These are phyloP conservation scores for Vickermania ingenoplastis DNA, from an alignment of 208 protist genomes.

Conservation along the genomic window DNA sequence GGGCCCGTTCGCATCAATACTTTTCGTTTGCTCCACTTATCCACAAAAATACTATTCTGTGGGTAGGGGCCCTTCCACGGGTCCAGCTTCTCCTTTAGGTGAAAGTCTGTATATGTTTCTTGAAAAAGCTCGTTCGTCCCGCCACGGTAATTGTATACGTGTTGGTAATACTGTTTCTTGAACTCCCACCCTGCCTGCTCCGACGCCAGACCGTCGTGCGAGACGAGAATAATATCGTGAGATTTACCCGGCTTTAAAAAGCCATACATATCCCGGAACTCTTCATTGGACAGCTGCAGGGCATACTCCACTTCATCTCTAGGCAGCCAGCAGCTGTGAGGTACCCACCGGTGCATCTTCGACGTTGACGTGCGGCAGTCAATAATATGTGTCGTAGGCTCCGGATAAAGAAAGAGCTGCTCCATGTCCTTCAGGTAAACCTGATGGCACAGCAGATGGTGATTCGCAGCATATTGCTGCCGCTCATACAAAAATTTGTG, in stretches of 20 bases:
- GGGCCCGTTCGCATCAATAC: constrained; percentile 75
- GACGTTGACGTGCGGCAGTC: constrained; percentile 57
- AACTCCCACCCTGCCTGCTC: constrained; percentile 87
- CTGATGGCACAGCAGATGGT: constrained; percentile 84
- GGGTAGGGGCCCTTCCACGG: constrained; percentile 88
- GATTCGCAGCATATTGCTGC: constrained; percentile 62
- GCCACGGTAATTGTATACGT: constrained; percentile 88
- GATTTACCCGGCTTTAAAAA: constrained; percentile 61
- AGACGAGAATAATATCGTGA: constrained; percentile 81
- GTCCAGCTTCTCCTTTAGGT: constrained; percentile 55
- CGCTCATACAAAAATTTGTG: constrained; percentile 89
- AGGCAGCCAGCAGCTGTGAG: constrained; percentile 81
- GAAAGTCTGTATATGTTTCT: constrained; percentile 71
- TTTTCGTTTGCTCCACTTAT: constrained; percentile 90
- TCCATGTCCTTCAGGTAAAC: constrained; percentile 73
- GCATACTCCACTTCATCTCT: constrained; percentile 87
- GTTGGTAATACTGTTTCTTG: constrained; percentile 78
- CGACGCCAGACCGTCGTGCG: constrained; percentile 81
- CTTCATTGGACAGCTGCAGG: constrained; percentile 68
- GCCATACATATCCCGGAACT: constrained; percentile 87
- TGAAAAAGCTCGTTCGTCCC: constrained; percentile 86
- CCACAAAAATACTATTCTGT: constrained; percentile 82
- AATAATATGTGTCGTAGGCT: constrained; percentile 67
- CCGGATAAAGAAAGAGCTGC: constrained; percentile 60
- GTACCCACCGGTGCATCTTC: constrained; percentile 85